These are phyloP conservation scores for Podospora australis DNA, from an alignment of 495 filamentous ascomycete species.

Conservation along the genomic window DNA sequence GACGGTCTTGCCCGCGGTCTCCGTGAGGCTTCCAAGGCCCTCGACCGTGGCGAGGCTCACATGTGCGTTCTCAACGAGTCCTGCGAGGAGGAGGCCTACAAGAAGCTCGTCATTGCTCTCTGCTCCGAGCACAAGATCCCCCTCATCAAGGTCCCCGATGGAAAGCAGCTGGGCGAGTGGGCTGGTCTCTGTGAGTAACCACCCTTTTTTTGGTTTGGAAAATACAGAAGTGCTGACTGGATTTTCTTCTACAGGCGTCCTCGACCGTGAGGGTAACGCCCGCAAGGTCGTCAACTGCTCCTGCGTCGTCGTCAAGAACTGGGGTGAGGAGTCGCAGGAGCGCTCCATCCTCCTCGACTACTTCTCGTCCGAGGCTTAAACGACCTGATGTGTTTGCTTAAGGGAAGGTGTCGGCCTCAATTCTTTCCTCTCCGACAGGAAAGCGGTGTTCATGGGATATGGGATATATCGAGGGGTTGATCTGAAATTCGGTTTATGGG, in stretches of 20 bases:
- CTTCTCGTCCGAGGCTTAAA: constrained; percentile 81
- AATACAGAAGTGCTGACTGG: constrained; percentile 7
- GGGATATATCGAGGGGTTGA: too few relatives aligned
- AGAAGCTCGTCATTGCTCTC: constrained; percentile 97
- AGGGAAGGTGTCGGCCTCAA: constrained; percentile 6
- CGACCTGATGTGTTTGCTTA: not conserved
- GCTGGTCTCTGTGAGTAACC: constrained; percentile 90
- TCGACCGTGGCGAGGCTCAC: constrained; percentile 95
- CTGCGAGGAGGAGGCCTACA: constrained; percentile 99
- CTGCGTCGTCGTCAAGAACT: constrained; percentile 97
- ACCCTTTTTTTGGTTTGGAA: not conserved
- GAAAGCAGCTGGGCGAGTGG: constrained; percentile 99
- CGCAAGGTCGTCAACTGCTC: constrained; percentile 99
- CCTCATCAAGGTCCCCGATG: constrained; percentile 98
- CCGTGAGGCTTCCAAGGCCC: constrained; percentile 93
- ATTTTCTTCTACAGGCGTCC: constrained; percentile 57
- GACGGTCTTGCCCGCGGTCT: constrained; percentile 97
- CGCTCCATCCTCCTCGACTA: constrained; percentile 97
- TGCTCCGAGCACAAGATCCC: constrained; percentile 99
- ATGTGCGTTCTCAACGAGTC: constrained; percentile 99
- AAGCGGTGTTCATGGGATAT: too few relatives aligned
- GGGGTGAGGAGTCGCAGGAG: constrained; percentile 99
- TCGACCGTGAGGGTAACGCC: constrained; percentile 98
- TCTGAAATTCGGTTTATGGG: too few relatives aligned
- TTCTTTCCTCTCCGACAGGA: not conserved